phyloP scores from a whole-genome alignment of 2,329 filamentous ascomycete genomes.

The Cryoendolithus antarcticus region DNA sequence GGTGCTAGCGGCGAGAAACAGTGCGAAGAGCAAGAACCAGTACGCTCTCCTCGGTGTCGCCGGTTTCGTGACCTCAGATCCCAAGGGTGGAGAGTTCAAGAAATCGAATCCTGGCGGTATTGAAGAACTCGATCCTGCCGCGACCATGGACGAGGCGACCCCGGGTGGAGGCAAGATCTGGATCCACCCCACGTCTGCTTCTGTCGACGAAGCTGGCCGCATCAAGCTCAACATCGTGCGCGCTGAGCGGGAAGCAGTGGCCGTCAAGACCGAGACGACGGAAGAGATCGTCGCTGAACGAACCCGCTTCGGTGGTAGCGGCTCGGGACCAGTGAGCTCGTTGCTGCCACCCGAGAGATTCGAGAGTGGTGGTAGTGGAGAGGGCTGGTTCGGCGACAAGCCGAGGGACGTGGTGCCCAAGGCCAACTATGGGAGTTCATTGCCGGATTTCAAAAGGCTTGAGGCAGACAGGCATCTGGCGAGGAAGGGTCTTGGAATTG shows the following conservation, averaged over 20 bases:
- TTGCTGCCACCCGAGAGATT: neutral
- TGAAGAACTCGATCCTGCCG: constrained; percentile 11
- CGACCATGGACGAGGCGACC: constrained; percentile 30
- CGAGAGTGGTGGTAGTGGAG: neutral
- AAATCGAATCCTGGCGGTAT: constrained; percentile 12
- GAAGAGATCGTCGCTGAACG: constrained; percentile 1
- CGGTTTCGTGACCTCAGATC: constrained; percentile 31
- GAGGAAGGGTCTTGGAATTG: no score
- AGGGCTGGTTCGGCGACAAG: neutral
- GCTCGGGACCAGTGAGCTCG: no score
- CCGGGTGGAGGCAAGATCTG: constrained; percentile 41
- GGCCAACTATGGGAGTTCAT: constrained; percentile 15
- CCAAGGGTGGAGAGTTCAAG: constrained; percentile 22
- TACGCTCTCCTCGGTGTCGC: constrained; percentile 31
- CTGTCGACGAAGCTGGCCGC: constrained; percentile 32
- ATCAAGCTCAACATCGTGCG: constrained; percentile 26
- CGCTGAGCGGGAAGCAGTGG: constrained; percentile 20
- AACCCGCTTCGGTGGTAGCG: neutral
- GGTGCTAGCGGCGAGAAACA: constrained; percentile 38
- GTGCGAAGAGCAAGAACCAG: constrained; percentile 20
- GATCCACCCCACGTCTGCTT: constrained; percentile 36
- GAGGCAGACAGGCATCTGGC: neutral
- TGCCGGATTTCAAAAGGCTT: constrained; percentile 13
- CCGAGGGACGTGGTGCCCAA: no score
- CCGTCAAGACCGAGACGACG: constrained; percentile 16